These are phyloP conservation scores for Pneumocystis jirovecii DNA, from an alignment of 1,139 yeast genomes.

Conservation along the genomic window DNA sequence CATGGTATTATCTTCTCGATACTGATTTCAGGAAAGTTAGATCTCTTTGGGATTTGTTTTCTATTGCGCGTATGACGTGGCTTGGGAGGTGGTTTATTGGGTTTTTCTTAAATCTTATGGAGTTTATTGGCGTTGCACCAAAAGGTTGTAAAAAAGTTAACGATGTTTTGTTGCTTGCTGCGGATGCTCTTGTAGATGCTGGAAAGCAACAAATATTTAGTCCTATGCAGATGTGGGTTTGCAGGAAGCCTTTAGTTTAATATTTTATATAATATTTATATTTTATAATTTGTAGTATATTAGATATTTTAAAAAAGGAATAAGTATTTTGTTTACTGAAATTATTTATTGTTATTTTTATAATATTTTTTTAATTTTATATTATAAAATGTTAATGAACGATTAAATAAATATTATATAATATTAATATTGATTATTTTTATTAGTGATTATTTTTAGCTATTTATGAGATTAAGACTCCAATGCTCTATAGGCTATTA, in stretches of 20 bases:
- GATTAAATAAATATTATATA: not conserved
- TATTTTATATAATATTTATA: not conserved
- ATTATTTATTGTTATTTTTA: not conserved
- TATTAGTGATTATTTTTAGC: not conserved
- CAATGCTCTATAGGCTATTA: not conserved
- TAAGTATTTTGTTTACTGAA: not conserved
- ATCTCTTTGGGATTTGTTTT: constrained; percentile 58
- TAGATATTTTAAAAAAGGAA: not conserved
- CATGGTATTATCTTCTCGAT: constrained; percentile 95
- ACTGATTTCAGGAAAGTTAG: constrained; percentile 89
- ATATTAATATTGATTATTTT: not conserved
- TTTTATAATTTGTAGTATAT: not conserved
- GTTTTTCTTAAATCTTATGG: constrained; percentile 40
- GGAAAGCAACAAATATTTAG: constrained; percentile 67
- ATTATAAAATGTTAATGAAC: not conserved
- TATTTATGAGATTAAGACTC: not conserved
- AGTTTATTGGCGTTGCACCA: constrained; percentile 78
- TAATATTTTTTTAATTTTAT: not conserved
- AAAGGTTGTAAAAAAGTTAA: constrained; percentile 87
- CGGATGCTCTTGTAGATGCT: constrained; percentile 86
- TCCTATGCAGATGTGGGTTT: constrained; percentile 30
- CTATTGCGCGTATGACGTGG: constrained; percentile 77
- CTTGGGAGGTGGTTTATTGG: constrained; percentile 80
- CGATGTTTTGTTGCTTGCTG: constrained; percentile 88
- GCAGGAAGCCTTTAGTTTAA: constrained; percentile 15